Evolutionary conservation across 2,329 filamentous ascomycete species (phyloP).

Genomic region (Penicillium hesseltinei): DNA sequence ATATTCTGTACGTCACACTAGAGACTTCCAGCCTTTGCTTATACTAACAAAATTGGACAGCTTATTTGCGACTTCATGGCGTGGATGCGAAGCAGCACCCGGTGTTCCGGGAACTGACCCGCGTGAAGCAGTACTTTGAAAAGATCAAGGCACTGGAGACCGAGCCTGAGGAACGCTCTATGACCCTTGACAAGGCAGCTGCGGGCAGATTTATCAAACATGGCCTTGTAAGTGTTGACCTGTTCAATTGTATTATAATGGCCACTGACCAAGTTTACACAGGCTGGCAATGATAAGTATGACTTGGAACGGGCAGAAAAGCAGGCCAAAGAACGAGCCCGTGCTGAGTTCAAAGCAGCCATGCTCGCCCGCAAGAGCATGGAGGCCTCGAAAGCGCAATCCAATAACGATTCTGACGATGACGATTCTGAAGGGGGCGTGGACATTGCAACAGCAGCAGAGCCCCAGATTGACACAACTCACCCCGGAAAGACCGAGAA

Average conservation of each 20-base stretch:
- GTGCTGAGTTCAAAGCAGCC: slow-evolving; percentile 49
- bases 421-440: slow-evolving; percentile 18
- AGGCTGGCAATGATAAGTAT: slow-evolving; percentile 52
- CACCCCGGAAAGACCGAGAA: slow-evolving; percentile 3
- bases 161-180: slow-evolving; percentile 55
- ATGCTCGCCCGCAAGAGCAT: slow-evolving; percentile 42
- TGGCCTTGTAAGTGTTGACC: slow-evolving; percentile 60
- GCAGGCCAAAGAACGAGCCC: slow-evolving; percentile 51
- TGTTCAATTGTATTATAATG: not conserved
- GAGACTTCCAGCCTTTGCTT: not conserved
- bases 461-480: not conserved
- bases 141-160: slow-evolving; percentile 81
- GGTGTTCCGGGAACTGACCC: slow-evolving; percentile 78
- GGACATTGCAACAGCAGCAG: slow-evolving; percentile 3
- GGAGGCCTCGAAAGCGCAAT: slow-evolving; percentile 16
- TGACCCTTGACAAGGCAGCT: slow-evolving; percentile 70
- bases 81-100: slow-evolving; percentile 79
- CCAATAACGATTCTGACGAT: slow-evolving; percentile 19
- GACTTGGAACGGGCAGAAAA: slow-evolving; percentile 51
- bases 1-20: slow-evolving; percentile 66
- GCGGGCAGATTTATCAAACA: slow-evolving; percentile 79
- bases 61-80: slow-evolving; percentile 74
- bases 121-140: slow-evolving; percentile 85
- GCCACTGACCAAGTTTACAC: not conserved
- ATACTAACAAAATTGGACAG: slow-evolving; percentile 40